Percentiles rank a stretch among this genome's conserved stretches.
phyloP scores from a whole-genome alignment of 2,329 filamentous ascomycete genomes.

The Thermomyces lanuginosus region DNA sequence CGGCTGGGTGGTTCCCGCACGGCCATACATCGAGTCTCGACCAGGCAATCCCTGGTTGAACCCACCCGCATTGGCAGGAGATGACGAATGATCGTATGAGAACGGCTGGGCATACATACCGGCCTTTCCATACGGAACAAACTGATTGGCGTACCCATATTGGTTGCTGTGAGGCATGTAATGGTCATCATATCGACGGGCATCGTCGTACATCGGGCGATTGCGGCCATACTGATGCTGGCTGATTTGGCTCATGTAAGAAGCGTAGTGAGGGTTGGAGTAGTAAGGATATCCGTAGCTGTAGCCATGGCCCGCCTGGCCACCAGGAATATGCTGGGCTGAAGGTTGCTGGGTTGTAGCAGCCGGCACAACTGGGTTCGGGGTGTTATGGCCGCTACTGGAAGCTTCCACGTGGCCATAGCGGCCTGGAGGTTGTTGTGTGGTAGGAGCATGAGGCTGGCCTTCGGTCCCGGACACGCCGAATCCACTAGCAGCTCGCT shows the following conservation, averaged over 20 bases:
- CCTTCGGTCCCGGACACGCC: constrained; percentile 43
- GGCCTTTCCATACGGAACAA: constrained; percentile 38
- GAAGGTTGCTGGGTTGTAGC: constrained; percentile 36
- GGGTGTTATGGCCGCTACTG: constrained; percentile 79
- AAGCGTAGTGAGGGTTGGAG: constrained; percentile 43
- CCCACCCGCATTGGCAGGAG: constrained; percentile 41
- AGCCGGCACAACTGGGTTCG: constrained; percentile 54
- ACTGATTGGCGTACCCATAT: constrained; percentile 38
- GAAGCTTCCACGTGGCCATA: constrained; percentile 54
- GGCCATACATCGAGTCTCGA: constrained; percentile 44
- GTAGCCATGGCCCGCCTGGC: constrained; percentile 39
- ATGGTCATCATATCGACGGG: constrained; percentile 32
- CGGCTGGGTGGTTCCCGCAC: constrained; percentile 40
- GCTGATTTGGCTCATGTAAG: constrained; percentile 43
- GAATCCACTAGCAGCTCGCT: constrained; percentile 66
- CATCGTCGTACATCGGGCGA: constrained; percentile 35
- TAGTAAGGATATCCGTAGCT: constrained; percentile 46
- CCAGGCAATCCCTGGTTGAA: constrained; percentile 28
- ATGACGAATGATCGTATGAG: constrained; percentile 48
- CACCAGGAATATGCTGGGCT: constrained; percentile 36
- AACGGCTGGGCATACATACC: constrained; percentile 51
- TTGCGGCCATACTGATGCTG: constrained; percentile 32
- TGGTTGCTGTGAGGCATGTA: constrained; percentile 34
- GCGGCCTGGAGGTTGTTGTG: constrained; percentile 68
- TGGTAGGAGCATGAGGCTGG: constrained; percentile 41